Conservation (phyloP, 352 stramenopile genomes). For the Thraustochytrium striatum region DNA sequence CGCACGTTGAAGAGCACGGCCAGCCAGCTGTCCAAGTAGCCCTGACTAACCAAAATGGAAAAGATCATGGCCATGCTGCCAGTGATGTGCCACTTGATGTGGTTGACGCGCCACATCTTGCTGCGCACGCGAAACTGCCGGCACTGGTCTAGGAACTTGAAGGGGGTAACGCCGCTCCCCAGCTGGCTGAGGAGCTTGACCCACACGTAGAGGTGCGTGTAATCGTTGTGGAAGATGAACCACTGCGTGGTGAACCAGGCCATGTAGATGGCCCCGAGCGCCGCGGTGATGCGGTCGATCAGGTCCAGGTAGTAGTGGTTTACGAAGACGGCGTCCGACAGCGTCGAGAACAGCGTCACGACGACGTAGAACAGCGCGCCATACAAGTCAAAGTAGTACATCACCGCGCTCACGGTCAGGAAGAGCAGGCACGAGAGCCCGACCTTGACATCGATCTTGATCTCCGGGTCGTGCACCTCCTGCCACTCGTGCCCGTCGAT, state of each 20-base stretch:
- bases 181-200: slow-evolving; percentile 26
- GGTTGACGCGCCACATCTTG: slow-evolving; percentile 43
- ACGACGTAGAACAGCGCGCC: slow-evolving; percentile 32
- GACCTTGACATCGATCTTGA: slow-evolving; percentile 39
- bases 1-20: not conserved
- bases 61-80: slow-evolving; percentile 36
- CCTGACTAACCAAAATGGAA: slow-evolving; percentile 43
- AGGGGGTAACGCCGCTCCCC: slow-evolving; percentile 2
- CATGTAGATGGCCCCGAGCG: slow-evolving; percentile 34
- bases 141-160: slow-evolving; percentile 43
- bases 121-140: slow-evolving; percentile 42
- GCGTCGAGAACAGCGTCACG: slow-evolving; percentile 36
- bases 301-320: slow-evolving; percentile 47
- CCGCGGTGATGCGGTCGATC: slow-evolving; percentile 32
- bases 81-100: slow-evolving; percentile 48
- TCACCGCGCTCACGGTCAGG: not conserved
- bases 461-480: slow-evolving; percentile 42
- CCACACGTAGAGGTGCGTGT: not conserved
- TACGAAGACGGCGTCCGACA: slow-evolving; percentile 42
- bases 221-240: slow-evolving; percentile 22
- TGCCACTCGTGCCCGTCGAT: slow-evolving; percentile 43
- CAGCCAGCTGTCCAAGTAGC: slow-evolving; percentile 26
- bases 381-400: slow-evolving; percentile 31
- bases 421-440: slow-evolving; percentile 46
- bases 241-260: slow-evolving; percentile 36